Evolutionary conservation across 2,329 filamentous ascomycete genomes (phyloP), one percentile per base, ranked within the genome.

Genomic region (Fusarium napiforme): DNA sequence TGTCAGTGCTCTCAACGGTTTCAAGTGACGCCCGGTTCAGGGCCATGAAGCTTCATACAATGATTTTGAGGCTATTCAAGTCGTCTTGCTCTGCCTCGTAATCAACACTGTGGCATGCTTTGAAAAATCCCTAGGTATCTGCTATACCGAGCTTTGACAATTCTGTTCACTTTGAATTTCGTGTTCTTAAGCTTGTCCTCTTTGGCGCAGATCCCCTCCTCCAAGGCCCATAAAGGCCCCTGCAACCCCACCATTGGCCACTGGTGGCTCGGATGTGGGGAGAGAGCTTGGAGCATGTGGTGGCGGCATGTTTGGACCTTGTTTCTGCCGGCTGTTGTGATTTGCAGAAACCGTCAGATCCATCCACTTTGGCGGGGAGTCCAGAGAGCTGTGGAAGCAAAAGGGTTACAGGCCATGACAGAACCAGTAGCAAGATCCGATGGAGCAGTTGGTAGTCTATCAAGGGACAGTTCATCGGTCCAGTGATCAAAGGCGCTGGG

Each of bases 261-360:
- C 60, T 64, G 63, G 66, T 69, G 71, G 73, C 70, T 47, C 57
- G 63, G 58, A 59, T 78, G 75, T 77, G 76, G 76, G 76, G 76
- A 77, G 76, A 77, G 74, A 64, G 64, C 71, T 77, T 65, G 56
- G 60, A 60, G 67, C 34, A 50, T 45, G 28, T 64, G 68, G 71
- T 67, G 73, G 72, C 69, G 73, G 69, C 37, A 21, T 70, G 56
- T 56, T 52, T 73, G 56, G 64, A 42, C 68, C 72, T 66, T 67
- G 68, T 64, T 64, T 62, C 64, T 75, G 37, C 47, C 63, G 70
- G 62, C 64, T 67, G 50, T 49, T 74, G 65, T 77, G 75, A 77
- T 77, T 77, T 72, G 75, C 68, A 65, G 73, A 76, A 36, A 26
- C 56, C 36, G 28, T 49, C 65, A 69, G 50, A 69, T 69, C 65